phyloP scores from a whole-genome alignment of 1,139 yeast genomes.

The Lodderomyces margitis region DNA sequence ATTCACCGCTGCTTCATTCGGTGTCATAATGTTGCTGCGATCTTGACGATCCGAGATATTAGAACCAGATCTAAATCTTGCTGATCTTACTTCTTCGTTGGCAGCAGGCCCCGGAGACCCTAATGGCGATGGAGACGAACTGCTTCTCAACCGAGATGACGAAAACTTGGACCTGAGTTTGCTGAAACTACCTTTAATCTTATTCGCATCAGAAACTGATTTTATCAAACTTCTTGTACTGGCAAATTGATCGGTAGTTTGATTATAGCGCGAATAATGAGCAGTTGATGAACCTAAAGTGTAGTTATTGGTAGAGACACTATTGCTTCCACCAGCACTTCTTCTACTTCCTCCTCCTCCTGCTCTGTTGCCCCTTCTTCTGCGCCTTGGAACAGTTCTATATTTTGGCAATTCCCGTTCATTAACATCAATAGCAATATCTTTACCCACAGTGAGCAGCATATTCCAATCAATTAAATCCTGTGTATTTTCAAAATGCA shows the following conservation, averaged over 20 bases:
- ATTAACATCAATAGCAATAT: slow-evolving; percentile 59
- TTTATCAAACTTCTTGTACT: slow-evolving; percentile 6
- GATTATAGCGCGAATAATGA: slow-evolving; percentile 2
- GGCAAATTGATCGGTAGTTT: background rate
- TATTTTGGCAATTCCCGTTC: slow-evolving; percentile 63
- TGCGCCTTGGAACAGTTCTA: slow-evolving; percentile 71
- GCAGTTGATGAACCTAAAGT: slow-evolving; percentile 1
- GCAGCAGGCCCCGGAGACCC: too few species aligned
- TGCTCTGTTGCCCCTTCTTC: slow-evolving; percentile 29
- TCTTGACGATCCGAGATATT: background rate
- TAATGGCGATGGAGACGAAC: background rate
- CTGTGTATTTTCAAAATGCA: slow-evolving; percentile 54
- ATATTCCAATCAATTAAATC: slow-evolving; percentile 67
- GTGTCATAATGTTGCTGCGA: background rate
- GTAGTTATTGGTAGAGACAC: slow-evolving; percentile 5
- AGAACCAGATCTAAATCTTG: background rate
- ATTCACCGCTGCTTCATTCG: background rate
- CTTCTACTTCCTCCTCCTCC: slow-evolving; percentile 8
- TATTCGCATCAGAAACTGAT: slow-evolving; percentile 17
- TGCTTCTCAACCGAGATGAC: slow-evolving; percentile 2
- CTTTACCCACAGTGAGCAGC: slow-evolving; percentile 58
- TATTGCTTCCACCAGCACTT: background rate
- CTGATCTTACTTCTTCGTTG: too few species aligned
- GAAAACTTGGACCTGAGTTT: slow-evolving; percentile 21
- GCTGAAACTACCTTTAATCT: slow-evolving; percentile 21